A percentile compares a stretch with the other conserved stretches of the same genome.
Conservation (phyloP, 1,139 yeast genomes). For the Pichia sp. region DNA sequence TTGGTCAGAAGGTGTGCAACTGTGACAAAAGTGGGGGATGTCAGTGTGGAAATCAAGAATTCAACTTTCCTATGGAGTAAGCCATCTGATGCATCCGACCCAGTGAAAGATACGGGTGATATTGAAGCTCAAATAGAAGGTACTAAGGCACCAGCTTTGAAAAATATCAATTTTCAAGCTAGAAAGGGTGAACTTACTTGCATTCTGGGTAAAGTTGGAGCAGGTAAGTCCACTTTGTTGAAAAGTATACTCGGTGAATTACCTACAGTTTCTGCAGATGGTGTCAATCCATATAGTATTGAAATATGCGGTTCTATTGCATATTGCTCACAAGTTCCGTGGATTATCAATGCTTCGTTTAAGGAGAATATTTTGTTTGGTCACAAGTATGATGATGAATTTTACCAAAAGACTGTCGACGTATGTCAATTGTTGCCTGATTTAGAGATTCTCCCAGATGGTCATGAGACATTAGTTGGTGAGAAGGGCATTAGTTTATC, state of each 20-base stretch:
- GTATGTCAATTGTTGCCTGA: conserved; percentile 76
- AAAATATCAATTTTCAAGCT: conserved; percentile 45
- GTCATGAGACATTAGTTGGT: conserved; percentile 80
- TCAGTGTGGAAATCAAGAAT: conserved; percentile 34
- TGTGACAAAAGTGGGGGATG: conserved; percentile 29
- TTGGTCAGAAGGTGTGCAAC: conserved; percentile 32
- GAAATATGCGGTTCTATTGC: conserved; percentile 62
- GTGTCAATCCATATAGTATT: conserved; percentile 32
- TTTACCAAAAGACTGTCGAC: conserved; percentile 58
- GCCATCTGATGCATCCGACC: too few species aligned
- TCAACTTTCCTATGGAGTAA: conserved; percentile 41
- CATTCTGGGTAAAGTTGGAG: conserved; percentile 75
- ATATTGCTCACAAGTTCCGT: conserved; percentile 74
- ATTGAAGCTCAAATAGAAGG: conserved; percentile 32
- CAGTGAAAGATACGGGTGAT: background rate
- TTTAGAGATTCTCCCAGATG: conserved; percentile 66
- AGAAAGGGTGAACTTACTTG: conserved; percentile 58
- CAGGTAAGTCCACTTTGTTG: conserved; percentile 72
- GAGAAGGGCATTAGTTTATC: conserved; percentile 85
- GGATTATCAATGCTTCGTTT: conserved; percentile 73
- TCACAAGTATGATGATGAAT: conserved; percentile 59
- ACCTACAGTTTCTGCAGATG: conserved; percentile 30
- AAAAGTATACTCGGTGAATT: conserved; percentile 57
- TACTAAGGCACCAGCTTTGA: conserved; percentile 38
- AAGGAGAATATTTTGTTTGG: conserved; percentile 79